Percentiles rank a stretch among this genome's conserved stretches.
Evolutionary conservation across 257 asterid species (phyloP).

Genomic region (Osmanthus fragrans): DNA sequence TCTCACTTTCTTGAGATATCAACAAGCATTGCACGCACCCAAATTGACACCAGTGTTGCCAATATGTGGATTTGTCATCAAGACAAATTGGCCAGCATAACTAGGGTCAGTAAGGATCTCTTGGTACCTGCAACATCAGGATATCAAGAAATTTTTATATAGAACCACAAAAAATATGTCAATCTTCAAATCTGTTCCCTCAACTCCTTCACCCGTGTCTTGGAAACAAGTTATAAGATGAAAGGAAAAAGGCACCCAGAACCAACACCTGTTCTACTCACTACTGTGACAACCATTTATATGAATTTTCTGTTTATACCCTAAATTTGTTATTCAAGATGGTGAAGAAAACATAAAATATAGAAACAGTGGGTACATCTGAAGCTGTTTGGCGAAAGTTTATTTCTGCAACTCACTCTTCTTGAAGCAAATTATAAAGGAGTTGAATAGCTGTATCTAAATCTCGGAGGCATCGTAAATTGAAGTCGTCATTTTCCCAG

Average conservation of each 20-base stretch:
- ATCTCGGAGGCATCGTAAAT: background rate
- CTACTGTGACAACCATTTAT: background rate
- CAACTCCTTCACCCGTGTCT: background rate
- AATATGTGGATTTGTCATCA: conserved; percentile 96
- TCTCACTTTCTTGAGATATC: conserved; percentile 5
- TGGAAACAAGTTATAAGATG: background rate
- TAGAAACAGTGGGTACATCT: background rate
- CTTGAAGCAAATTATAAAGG: background rate
- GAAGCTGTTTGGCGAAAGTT: background rate
- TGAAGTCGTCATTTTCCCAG: too few species aligned
- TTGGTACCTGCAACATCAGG: conserved; percentile 63
- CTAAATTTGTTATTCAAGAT: background rate
- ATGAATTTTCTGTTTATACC: too few species aligned
- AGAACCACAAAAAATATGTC: background rate
- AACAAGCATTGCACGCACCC: conserved; percentile 47
- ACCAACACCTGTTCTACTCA: background rate
- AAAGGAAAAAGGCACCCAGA: background rate
- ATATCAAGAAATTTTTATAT: background rate
- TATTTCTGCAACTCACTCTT: background rate
- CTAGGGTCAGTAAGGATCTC: conserved; percentile 98
- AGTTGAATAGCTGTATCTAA: background rate
- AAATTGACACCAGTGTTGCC: conserved; percentile 96
- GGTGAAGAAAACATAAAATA: background rate
- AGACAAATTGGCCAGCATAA: conserved; percentile 93
- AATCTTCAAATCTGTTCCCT: background rate